Evolutionary conservation across 805 yeast genomes (phyloP), one percentile per base, ranked within the genome.

Genomic region (Teunomyces stri): DNA sequence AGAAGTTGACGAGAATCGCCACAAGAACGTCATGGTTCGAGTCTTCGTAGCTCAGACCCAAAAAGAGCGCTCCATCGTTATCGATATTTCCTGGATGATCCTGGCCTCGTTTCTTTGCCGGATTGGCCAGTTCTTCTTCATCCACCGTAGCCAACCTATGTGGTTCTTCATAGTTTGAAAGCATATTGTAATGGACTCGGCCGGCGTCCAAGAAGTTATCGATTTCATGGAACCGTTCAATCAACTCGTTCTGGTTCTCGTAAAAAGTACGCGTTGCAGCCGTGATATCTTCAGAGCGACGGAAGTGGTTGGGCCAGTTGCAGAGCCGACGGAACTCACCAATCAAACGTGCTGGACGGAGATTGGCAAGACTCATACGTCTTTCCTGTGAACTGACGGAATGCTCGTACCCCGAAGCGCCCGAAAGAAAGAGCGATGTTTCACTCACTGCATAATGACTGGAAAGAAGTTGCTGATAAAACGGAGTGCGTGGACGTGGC

Each of bases 191-290:
- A 53, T 83, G 87, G 48, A 87, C 75, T 41, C 64, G 61, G 1
- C 90, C 90, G 3, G 88, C 79, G 57, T 85, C 94, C 40, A 87
- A 69, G 44, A 86, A 68, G 43, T 71, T 68, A 59, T 87, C 95
- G 21, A 87, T 80, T 48, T 79, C 85, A 31, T 62, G 61, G 56
- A 78, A 84, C 45, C 79, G 69, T 20, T 74, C 78, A 44, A 86
- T 79, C 44, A 82, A 59, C 36, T 72, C 79, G 60, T 87, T 87
- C 63, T 86, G 92, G 2, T 66, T 59, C 36, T 64, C 62, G 63
- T 87, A 87, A 61, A 67, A 85, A 15, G 60, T 47, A 71, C 64
- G 4, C 79, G 44, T 52, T 60, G 18, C 57, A 28, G 12, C n/a
- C 6, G 29, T 31, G 11, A 38, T 16, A 6, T n/a, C 29, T 5